Evolutionary conservation across 805 yeast species (phyloP).

Genomic region (Candida yuanshanica): DNA sequence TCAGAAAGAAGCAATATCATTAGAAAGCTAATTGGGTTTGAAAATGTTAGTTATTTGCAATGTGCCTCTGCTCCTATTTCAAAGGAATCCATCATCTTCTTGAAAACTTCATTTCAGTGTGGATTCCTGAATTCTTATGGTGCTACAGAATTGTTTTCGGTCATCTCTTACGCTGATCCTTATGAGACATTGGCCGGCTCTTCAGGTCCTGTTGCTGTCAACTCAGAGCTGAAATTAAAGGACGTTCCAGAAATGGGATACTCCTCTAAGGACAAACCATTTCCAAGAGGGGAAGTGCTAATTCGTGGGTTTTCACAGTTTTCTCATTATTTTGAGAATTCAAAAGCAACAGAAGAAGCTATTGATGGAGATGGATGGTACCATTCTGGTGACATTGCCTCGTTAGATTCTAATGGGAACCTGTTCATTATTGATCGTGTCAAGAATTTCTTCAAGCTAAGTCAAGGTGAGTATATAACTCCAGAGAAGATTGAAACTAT

Average conservation of each 20-base stretch:
- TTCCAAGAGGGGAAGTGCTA: slow-evolving; percentile 46
- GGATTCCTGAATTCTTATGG: slow-evolving; percentile 53
- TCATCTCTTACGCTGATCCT: slow-evolving; percentile 30
- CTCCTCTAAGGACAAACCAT: slow-evolving; percentile 30
- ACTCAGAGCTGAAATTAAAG: slow-evolving; percentile 44
- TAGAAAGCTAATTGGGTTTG: slow-evolving; percentile 33
- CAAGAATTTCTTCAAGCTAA: slow-evolving; percentile 58
- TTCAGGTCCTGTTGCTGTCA: slow-evolving; percentile 44
- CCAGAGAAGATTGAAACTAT: slow-evolving; percentile 59
- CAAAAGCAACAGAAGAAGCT: slow-evolving; percentile 15
- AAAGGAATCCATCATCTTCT: slow-evolving; percentile 45
- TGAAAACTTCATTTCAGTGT: slow-evolving; percentile 44
- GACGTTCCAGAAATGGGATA: slow-evolving; percentile 58
- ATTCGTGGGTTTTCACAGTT: slow-evolving; percentile 48
- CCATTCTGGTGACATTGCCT: slow-evolving; percentile 50
- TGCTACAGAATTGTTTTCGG: slow-evolving; percentile 53
- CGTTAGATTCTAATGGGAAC: slow-evolving; percentile 39
- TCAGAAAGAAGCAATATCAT: slow-evolving; percentile 12
- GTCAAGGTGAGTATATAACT: slow-evolving; percentile 51
- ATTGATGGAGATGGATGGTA: slow-evolving; percentile 50
- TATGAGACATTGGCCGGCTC: slow-evolving; percentile 39
- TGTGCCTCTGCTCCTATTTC: slow-evolving; percentile 60
- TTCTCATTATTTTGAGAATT: slow-evolving; percentile 18
- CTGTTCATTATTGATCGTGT: slow-evolving; percentile 54
- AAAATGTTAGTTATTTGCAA: slow-evolving; percentile 27